phyloP scores from a whole-genome alignment of 1,284 basidiomycete genomes.

The Ceratorhiza oryzae-sativae region DNA sequence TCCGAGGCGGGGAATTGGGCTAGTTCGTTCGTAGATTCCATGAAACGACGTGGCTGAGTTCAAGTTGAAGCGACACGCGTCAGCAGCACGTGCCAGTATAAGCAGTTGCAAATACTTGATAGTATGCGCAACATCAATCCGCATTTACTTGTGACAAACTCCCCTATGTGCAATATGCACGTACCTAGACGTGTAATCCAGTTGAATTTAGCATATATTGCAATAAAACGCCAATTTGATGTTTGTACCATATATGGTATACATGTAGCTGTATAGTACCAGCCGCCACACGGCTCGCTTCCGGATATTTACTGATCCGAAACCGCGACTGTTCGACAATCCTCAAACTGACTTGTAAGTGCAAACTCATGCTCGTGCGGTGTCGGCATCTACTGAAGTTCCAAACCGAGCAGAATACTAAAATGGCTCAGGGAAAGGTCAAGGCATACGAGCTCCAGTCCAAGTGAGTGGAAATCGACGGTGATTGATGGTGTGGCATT shows the following conservation, averaged over 20 bases:
- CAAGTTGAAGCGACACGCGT: slow-evolving; percentile 36
- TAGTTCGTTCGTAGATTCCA: slow-evolving; percentile 12
- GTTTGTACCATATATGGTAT: slow-evolving; percentile 2
- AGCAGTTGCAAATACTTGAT: neutral
- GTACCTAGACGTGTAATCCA: neutral
- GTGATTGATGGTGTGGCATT: slow-evolving; percentile 32
- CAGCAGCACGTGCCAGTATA: slow-evolving; percentile 13
- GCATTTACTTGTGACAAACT: too few relatives aligned
- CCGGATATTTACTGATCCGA: slow-evolving; percentile 32
- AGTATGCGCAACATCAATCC: neutral
- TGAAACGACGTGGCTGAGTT: slow-evolving; percentile 34
- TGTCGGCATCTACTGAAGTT: neutral
- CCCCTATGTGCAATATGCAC: neutral
- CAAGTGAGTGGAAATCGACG: slow-evolving; percentile 68
- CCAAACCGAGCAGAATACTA: neutral
- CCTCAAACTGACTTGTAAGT: slow-evolving; percentile 31
- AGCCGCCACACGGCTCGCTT: slow-evolving; percentile 16
- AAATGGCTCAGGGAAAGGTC: slow-evolving; percentile 61
- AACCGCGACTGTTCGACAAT: slow-evolving; percentile 22
- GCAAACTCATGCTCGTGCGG: slow-evolving; percentile 10
- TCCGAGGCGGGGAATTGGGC: neutral
- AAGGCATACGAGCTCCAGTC: slow-evolving; percentile 98
- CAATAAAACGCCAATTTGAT: neutral
- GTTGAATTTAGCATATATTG: neutral
- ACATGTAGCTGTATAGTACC: slow-evolving; percentile 20